These are phyloP conservation scores for Rhodotorula sp. DNA, from an alignment of 1,284 basidiomycete genomes.

Conservation along the genomic window DNA sequence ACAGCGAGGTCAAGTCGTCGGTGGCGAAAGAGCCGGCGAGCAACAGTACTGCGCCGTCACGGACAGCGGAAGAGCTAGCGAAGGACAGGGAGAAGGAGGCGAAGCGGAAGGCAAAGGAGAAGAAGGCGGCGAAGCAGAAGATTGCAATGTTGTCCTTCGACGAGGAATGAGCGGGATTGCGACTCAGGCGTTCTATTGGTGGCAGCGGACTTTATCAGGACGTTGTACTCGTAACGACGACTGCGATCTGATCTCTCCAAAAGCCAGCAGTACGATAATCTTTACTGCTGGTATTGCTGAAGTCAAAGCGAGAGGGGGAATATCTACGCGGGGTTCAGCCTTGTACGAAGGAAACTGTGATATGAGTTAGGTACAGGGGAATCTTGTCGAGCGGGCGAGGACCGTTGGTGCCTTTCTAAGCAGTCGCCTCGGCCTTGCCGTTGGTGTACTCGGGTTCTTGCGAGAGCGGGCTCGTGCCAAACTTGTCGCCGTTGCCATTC, in stretches of 20 bases:
- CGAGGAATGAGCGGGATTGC: conserved; percentile 11
- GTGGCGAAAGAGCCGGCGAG: not conserved
- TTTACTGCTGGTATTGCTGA: not conserved
- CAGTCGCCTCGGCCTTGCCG: not conserved
- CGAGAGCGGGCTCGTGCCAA: no score
- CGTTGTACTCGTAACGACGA: no score
- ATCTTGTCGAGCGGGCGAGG: not conserved
- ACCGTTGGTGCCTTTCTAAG: not conserved
- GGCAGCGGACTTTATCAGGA: no score
- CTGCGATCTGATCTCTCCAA: no score
- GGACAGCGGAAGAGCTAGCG: conserved; percentile 14
- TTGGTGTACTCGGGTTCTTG: no score
- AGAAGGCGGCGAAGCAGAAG: conserved; percentile 21
- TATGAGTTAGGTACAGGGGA: not conserved
- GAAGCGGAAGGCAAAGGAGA: conserved; percentile 27
- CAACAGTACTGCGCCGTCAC: not conserved
- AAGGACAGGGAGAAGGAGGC: conserved; percentile 8
- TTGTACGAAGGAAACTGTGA: no score
- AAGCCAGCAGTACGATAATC: not conserved
- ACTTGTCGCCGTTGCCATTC: not conserved
- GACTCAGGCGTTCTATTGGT: no score
- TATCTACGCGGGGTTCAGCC: no score
- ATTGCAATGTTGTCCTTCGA: conserved; percentile 21
- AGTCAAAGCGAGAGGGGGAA: no score
- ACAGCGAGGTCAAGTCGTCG: not conserved